Percentiles rank a stretch among this genome's conserved stretches.
These are phyloP conservation scores for Candida mattraensis DNA, from an alignment of 805 yeast genomes.

Conservation along the genomic window DNA sequence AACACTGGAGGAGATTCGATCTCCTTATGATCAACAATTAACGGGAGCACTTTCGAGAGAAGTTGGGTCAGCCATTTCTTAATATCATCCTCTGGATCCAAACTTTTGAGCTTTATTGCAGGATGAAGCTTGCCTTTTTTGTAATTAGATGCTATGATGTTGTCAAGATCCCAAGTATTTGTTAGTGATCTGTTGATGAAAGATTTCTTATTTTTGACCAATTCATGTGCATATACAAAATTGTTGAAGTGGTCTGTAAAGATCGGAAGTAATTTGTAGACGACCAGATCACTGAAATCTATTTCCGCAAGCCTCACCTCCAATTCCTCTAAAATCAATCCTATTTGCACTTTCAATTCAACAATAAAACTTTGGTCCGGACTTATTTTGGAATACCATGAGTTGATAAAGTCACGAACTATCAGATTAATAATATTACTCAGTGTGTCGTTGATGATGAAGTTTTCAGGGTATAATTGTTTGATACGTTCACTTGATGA, in stretches of 20 bases:
- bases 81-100: constrained; percentile 40
- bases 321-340: constrained; percentile 41
- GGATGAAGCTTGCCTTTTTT: constrained; percentile 58
- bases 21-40: constrained; percentile 46
- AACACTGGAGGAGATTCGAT: constrained; percentile 48
- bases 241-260: constrained; percentile 61
- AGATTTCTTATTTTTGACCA: constrained; percentile 30
- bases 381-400: constrained; percentile 56
- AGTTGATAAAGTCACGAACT: constrained; percentile 50
- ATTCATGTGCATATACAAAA: constrained; percentile 45
- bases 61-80: constrained; percentile 49
- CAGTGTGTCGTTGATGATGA: constrained; percentile 51
- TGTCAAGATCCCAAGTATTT: constrained; percentile 37
- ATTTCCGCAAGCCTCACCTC: constrained; percentile 40
- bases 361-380: constrained; percentile 39
- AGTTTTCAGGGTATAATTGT: constrained; percentile 43
- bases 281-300: constrained; percentile 58
- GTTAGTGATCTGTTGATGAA: constrained; percentile 18
- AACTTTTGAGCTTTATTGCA: constrained; percentile 43
- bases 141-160: constrained; percentile 44
- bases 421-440: constrained; percentile 50
- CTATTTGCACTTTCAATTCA: constrained; percentile 45
- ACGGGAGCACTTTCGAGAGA: constrained; percentile 46
- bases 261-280: constrained; percentile 60
- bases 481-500: constrained; percentile 11